Evolutionary conservation across 2,329 filamentous ascomycete genomes (phyloP).

Genomic region (Fusarium ramigenum): DNA sequence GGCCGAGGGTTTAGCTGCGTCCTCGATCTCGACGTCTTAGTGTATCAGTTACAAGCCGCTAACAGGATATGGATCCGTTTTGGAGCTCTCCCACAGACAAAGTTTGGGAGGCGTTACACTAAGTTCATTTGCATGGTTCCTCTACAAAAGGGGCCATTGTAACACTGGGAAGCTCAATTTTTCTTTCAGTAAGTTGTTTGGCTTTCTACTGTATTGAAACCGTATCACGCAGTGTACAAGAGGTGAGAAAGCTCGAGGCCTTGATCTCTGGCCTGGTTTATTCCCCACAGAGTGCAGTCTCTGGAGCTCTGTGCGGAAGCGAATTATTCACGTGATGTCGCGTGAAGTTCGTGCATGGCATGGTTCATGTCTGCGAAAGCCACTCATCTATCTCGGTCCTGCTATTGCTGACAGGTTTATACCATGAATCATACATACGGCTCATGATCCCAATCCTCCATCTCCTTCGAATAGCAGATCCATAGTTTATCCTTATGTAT

Average conservation of each 20-base stretch:
- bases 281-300: rapidly evolving
- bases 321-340: neutral
- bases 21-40: rapidly evolving
- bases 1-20: neutral
- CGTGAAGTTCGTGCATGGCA: neutral
- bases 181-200: neutral
- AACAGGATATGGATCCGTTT: no score
- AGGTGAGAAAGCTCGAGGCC: neutral
- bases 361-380: neutral
- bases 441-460: neutral
- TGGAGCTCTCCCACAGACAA: no score
- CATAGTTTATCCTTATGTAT: neutral
- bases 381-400: neutral
- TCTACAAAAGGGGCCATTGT: rapidly evolving
- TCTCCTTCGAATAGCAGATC: neutral
- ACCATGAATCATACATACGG: neutral
- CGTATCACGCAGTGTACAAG: neutral
- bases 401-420: rapidly evolving
- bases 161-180: no score
- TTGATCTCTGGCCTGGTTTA: neutral
- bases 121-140: neutral
- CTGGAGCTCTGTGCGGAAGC: rapidly evolving
- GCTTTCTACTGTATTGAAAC: rapidly evolving
- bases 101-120: rapidly evolving
- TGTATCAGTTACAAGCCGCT: no score